A percentile compares a stretch with the other conserved stretches of the same genome.
Conservation (phyloP, 176 grass and related monocot species). For the Olyra latifolia region DNA sequence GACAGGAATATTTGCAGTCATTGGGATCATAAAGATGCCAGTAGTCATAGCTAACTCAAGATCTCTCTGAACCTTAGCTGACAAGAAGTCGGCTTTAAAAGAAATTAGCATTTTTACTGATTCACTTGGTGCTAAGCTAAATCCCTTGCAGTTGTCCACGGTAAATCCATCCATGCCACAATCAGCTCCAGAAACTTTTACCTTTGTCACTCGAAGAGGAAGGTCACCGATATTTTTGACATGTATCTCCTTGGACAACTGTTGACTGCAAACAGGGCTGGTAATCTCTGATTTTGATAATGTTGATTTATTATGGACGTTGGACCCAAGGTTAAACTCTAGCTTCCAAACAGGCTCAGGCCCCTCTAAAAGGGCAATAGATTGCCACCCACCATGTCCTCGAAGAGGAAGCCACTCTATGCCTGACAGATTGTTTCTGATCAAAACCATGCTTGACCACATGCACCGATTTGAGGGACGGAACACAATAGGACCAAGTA, state of each 20-base stretch:
- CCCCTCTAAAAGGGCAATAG: conserved; percentile 76
- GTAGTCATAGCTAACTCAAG: conserved; percentile 41
- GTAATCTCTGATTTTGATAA: conserved; percentile 32
- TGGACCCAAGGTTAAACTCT: conserved; percentile 60
- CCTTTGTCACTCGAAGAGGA: conserved; percentile 72
- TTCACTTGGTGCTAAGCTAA: conserved; percentile 75
- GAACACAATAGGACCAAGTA: conserved; percentile 83
- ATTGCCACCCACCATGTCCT: conserved; percentile 74
- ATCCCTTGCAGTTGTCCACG: conserved; percentile 64
- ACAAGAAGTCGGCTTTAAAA: conserved; percentile 71
- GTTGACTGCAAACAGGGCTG: conserved; percentile 54
- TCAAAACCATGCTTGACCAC: conserved; percentile 83
- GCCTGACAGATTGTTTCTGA: conserved; percentile 85
- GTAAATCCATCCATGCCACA: conserved; percentile 78
- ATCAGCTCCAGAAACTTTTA: conserved; percentile 83
- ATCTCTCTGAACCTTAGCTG: conserved; percentile 43
- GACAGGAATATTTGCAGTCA: conserved; percentile 71
- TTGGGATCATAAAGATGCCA: conserved; percentile 81
- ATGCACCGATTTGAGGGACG: conserved; percentile 81
- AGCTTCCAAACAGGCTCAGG: conserved; percentile 84
- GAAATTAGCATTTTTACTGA: conserved; percentile 67
- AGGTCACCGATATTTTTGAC: conserved; percentile 94
- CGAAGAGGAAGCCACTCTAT: conserved; percentile 77
- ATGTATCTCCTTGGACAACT: conserved; percentile 76
- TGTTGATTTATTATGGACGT: conserved; percentile 52